Percentiles rank a stretch among this genome's conserved stretches.
phyloP scores from a whole-genome alignment of 768 basidiomycete species.

The Thelephora ganbajun region DNA sequence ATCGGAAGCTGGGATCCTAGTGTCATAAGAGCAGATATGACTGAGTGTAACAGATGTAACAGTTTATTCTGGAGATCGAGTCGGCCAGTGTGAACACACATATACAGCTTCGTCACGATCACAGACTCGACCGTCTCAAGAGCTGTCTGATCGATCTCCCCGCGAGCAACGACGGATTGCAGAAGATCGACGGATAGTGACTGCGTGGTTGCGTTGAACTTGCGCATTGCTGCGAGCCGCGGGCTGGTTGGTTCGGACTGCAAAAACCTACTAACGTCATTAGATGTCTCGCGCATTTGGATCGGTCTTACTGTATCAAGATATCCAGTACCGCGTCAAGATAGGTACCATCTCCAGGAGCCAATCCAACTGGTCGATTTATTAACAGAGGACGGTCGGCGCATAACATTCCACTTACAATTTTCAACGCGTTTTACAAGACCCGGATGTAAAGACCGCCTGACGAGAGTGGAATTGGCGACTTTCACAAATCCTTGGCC shows the following conservation, averaged over 20 bases:
- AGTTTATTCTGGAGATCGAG: conserved; percentile 89
- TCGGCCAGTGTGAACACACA: conserved; percentile 49
- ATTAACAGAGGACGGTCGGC: conserved; percentile 6
- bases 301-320: conserved; percentile 45
- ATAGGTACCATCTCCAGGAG: conserved; percentile 48
- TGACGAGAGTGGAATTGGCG: conserved; percentile 48
- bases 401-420: conserved; percentile 26
- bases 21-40: conserved; percentile 52
- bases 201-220: conserved; percentile 54
- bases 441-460: conserved; percentile 48
- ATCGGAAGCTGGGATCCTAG: conserved; percentile 13
- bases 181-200: conserved; percentile 68
- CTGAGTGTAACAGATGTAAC: conserved; percentile 78
- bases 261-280: conserved; percentile 37
- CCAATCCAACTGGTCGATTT: conserved; percentile 5
- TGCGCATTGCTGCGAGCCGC: conserved; percentile 36
- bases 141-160: conserved; percentile 51
- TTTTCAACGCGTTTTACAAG: conserved; percentile 47
- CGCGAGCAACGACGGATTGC: conserved; percentile 68
- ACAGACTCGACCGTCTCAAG: conserved; percentile 56
- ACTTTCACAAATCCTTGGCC: conserved; percentile 79
- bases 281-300: neutral
- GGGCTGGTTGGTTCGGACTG: conserved; percentile 57
- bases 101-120: conserved; percentile 64
- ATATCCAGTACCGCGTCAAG: conserved; percentile 66